A percentile compares a stretch with the other conserved stretches of the same genome.
Evolutionary conservation across 2,329 filamentous ascomycete species (phyloP).

Genomic region (Pezicula radicicola): DNA sequence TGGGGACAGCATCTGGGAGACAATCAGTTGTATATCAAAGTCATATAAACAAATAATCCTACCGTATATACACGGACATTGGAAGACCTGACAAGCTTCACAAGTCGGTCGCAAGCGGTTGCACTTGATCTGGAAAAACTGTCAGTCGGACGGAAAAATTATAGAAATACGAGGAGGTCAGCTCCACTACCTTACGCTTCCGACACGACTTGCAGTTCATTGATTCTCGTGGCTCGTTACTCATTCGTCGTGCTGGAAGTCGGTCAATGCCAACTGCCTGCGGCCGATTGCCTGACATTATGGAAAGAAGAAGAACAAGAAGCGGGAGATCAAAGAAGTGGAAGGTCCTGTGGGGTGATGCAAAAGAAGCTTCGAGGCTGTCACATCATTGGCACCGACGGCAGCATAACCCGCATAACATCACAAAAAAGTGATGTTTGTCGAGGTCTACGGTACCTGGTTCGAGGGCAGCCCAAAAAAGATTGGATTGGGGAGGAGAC

Average conservation of each 20-base stretch:
- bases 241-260: conserved; percentile 29
- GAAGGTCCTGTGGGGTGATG: neutral
- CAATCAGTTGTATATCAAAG: conserved; percentile 2
- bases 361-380: neutral
- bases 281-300: conserved; percentile 25
- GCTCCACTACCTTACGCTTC: conserved; percentile 72
- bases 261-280: conserved; percentile 30
- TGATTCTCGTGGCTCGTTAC: conserved; percentile 69
- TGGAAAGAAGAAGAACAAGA: conserved; percentile 2
- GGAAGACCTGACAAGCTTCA: conserved; percentile 86
- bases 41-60: conserved; percentile 68
- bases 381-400: neutral
- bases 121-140: conserved; percentile 73
- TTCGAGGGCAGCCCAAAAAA: neutral
- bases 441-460: neutral
- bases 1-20: conserved; percentile 73
- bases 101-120: conserved; percentile 81
- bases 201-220: conserved; percentile 97
- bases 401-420: conserved; percentile 1
- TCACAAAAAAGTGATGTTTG: neutral
- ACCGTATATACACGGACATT: conserved; percentile 88
- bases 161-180: neutral
- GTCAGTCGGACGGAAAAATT: conserved; percentile 19
- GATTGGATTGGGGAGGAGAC: neutral
- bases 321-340: neutral